A percentile compares a stretch with the other conserved stretches of the same genome.
Evolutionary conservation across 148 eudicot genomes (phyloP).

Genomic region (Chenopodium berlandieri): DNA sequence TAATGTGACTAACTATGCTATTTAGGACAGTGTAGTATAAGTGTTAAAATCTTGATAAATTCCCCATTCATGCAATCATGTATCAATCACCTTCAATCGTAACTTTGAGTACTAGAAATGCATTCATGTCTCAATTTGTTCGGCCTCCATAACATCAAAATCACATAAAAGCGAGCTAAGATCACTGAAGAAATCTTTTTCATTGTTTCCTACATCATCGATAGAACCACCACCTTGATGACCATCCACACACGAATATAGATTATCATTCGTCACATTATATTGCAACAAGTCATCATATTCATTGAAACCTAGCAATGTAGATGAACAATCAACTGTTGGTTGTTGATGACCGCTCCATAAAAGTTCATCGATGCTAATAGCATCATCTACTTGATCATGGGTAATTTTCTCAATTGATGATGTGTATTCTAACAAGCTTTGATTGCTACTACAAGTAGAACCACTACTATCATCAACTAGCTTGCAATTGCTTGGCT

Average conservation of each 20-base stretch:
- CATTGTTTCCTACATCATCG: slow-evolving; percentile 11
- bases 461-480: slow-evolving; percentile 13
- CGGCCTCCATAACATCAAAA: slow-evolving; percentile 24
- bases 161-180: slow-evolving; percentile 34
- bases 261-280: background rate
- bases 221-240: slow-evolving; percentile 5
- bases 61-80: background rate
- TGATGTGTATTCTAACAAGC: background rate
- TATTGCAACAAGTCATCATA: slow-evolving; percentile 1
- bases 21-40: background rate
- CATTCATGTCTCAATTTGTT: background rate
- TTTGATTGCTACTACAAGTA: slow-evolving; percentile 14
- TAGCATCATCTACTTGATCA: slow-evolving; percentile 18
- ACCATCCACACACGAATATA: slow-evolving; percentile 1
- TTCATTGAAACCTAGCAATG: slow-evolving; percentile 20
- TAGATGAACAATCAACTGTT: slow-evolving; percentile 1
- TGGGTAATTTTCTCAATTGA: background rate
- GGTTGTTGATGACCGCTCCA: background rate
- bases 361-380: slow-evolving; percentile 21
- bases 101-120: background rate
- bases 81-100: too few species aligned
- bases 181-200: slow-evolving; percentile 31
- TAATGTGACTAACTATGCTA: background rate
- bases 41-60: background rate
- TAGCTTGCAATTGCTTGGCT: slow-evolving; percentile 2